These are phyloP conservation scores for Fusarium begoniae DNA, from an alignment of 2,329 filamentous ascomycete species.

Conservation along the genomic window DNA sequence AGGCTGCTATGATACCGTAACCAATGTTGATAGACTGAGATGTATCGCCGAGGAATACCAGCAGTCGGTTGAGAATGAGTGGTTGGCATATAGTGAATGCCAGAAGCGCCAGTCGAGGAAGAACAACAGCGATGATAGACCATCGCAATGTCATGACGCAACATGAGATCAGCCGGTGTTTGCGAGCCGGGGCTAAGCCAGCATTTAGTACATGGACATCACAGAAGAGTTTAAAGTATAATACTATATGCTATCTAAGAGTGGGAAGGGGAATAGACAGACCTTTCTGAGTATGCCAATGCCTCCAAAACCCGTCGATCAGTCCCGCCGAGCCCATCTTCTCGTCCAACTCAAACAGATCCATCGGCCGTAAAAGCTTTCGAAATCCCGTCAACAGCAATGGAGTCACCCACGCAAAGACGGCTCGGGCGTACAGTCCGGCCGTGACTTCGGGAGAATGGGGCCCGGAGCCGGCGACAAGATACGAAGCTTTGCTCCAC, in stretches of 20 bases:
- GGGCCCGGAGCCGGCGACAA: slow-evolving; percentile 42
- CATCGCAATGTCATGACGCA: slow-evolving; percentile 43
- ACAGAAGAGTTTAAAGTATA: slow-evolving; percentile 10
- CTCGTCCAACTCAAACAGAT: slow-evolving; percentile 49
- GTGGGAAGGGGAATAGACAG: not conserved
- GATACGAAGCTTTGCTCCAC: slow-evolving; percentile 48
- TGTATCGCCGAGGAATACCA: slow-evolving; percentile 44
- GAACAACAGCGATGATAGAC: slow-evolving; percentile 44
- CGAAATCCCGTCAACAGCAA: slow-evolving; percentile 50
- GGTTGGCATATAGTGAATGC: slow-evolving; percentile 51
- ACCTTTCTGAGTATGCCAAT: slow-evolving; percentile 43
- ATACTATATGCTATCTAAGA: slow-evolving; percentile 23
- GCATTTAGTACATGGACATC: slow-evolving; percentile 34
- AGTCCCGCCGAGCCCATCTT: slow-evolving; percentile 45
- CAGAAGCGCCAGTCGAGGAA: slow-evolving; percentile 46
- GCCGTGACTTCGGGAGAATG: slow-evolving; percentile 50
- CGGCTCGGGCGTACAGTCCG: slow-evolving; percentile 50
- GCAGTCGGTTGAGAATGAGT: slow-evolving; percentile 47
- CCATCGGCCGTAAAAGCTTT: slow-evolving; percentile 46
- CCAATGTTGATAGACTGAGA: slow-evolving; percentile 40
- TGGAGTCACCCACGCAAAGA: slow-evolving; percentile 52
- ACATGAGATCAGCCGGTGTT: slow-evolving; percentile 41
- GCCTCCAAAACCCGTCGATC: slow-evolving; percentile 44
- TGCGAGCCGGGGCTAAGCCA: slow-evolving; percentile 21
- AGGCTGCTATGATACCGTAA: slow-evolving; percentile 47